Conservation (phyloP, 2,329 filamentous ascomycete genomes). For the Sporothrix luriei region DNA sequence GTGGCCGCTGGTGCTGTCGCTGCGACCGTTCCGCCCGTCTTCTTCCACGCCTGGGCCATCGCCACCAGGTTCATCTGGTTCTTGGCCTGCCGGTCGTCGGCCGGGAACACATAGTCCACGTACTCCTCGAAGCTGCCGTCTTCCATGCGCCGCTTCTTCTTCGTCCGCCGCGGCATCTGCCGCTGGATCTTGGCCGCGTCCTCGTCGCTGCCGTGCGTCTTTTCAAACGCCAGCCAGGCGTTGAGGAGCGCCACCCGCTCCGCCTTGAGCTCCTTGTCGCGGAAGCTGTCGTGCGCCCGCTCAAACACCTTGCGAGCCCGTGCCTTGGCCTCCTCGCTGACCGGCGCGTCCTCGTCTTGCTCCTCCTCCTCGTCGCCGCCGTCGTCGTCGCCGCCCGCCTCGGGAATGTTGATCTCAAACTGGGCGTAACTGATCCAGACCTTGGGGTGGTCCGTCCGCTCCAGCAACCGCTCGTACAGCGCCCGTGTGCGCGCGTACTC, state of each 20-base stretch:
- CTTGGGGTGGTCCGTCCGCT: constrained; percentile 98
- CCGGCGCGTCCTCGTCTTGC: constrained; percentile 65
- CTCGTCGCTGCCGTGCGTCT: constrained; percentile 72
- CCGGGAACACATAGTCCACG: constrained; percentile 95
- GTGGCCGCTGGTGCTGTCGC: background rate
- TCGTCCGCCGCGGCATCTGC: constrained; percentile 91
- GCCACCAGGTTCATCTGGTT: constrained; percentile 82
- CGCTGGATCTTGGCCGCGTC: constrained; percentile 83
- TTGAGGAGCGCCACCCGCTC: constrained; percentile 91
- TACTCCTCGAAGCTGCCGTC: constrained; percentile 97
- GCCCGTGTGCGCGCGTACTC: constrained; percentile 81
- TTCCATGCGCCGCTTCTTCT: constrained; percentile 88
- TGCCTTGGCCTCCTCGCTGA: constrained; percentile 81
- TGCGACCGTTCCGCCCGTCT: constrained; percentile 45
- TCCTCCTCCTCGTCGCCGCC: constrained; percentile 59
- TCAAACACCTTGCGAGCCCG: constrained; percentile 83
- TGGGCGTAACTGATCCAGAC: constrained; percentile 99
- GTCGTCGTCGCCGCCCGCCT: constrained; percentile 63
- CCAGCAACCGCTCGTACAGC: constrained; percentile 85
- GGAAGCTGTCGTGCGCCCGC: constrained; percentile 82
- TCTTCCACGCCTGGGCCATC: constrained; percentile 87
- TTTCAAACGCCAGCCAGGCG: constrained; percentile 90
- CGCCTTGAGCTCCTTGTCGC: constrained; percentile 86
- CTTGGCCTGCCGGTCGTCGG: constrained; percentile 83
- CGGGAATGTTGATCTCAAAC: constrained; percentile 93